phyloP scores from a whole-genome alignment of 139 green algal genomes.

The Gonium pectorale region DNA sequence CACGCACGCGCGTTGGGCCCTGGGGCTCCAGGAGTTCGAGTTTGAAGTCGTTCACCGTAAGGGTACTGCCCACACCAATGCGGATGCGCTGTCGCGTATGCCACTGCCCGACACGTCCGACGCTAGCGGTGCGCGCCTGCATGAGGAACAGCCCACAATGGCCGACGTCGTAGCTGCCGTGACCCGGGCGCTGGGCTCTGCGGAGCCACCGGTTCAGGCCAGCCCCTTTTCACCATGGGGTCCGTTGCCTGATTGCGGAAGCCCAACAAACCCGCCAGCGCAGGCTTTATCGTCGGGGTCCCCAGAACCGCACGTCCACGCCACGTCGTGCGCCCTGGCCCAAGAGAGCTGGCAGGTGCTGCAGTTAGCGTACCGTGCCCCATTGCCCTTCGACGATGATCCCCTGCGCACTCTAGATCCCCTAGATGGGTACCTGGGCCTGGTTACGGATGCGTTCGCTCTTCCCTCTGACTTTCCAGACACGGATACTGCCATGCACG shows the following conservation, averaged over 20 bases:
- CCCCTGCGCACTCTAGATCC: not conserved
- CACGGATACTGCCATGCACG: too few species aligned
- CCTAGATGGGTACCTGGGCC: not conserved
- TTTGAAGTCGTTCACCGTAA: not conserved
- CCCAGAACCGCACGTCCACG: too few species aligned
- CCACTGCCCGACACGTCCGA: not conserved
- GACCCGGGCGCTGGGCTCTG: too few species aligned
- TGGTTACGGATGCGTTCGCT: not conserved
- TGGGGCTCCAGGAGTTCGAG: not conserved
- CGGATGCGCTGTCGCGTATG: not conserved
- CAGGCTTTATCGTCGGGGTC: too few species aligned
- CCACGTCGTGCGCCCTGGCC: too few species aligned
- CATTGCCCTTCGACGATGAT: not conserved
- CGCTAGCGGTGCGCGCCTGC: not conserved
- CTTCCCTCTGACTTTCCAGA: too few species aligned
- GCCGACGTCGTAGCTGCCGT: too few species aligned
- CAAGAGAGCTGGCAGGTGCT: not conserved
- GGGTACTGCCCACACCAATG: not conserved
- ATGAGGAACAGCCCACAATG: not conserved
- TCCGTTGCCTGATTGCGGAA: too few species aligned
- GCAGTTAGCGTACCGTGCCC: not conserved
- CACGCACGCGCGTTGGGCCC: not conserved
- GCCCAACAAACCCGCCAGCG: too few species aligned
- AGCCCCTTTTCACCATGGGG: not conserved
- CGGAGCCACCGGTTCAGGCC: too few species aligned